phyloP scores from a whole-genome alignment of 208 protist genomes.

The Novymonas esmeraldas region DNA sequence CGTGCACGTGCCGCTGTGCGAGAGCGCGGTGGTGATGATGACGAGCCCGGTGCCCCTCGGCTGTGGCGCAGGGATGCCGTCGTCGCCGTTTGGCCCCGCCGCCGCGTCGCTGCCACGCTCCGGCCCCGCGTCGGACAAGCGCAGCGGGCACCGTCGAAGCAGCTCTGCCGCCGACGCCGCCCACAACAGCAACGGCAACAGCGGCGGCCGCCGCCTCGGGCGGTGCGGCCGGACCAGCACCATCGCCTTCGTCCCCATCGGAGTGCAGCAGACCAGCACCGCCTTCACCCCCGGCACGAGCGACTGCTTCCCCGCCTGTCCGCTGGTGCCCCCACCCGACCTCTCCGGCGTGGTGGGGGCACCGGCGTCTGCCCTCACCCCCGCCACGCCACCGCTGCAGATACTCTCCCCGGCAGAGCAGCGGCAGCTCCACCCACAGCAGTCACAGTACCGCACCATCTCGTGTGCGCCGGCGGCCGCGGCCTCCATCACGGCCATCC shows the following conservation, averaged over 20 bases:
- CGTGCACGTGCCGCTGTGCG: too few relatives aligned
- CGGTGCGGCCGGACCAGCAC: slow-evolving; percentile 1
- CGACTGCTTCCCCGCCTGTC: background rate
- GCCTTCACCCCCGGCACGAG: background rate
- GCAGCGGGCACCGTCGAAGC: background rate
- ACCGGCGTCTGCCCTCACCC: background rate
- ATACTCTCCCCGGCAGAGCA: too few relatives aligned
- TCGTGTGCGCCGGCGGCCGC: slow-evolving; percentile 8
- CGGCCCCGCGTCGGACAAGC: background rate
- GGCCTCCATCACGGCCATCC: slow-evolving; percentile 20
- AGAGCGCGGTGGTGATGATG: too few relatives aligned
- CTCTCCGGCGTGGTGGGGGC: background rate
- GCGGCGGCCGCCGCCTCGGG: background rate
- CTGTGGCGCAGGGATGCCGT: too few relatives aligned
- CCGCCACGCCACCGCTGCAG: background rate
- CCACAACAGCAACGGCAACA: background rate
- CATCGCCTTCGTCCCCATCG: slow-evolving; percentile 27
- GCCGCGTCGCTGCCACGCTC: too few relatives aligned
- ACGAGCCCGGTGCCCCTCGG: too few relatives aligned
- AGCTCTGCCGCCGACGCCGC: background rate
- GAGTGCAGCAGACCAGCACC: slow-evolving; percentile 12
- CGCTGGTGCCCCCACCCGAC: background rate
- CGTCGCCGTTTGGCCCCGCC: background rate
- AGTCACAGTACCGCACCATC: background rate
- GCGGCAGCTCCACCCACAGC: too few relatives aligned